Base-by-base conservation (phyloP, 441 rosid genomes). In the Erodium chrysanthum region DNA sequence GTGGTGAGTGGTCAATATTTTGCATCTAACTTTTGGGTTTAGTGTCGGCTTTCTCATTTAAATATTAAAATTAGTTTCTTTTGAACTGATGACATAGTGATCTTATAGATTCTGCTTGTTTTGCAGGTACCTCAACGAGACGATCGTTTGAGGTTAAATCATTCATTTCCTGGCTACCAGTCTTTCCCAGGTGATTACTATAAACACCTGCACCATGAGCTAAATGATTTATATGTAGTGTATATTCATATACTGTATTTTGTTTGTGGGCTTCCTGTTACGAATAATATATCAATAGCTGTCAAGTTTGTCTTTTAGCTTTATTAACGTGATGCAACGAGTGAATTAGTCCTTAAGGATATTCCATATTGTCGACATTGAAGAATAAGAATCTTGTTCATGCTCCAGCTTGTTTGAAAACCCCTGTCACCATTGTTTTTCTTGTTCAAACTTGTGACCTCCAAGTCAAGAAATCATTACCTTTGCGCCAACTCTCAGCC, bases 81-180 rank as follows among this genome's bases (percentile, higher is more conserved):
- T 65, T 59, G 64, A 18, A 60, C 11, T 50, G 63, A 40, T 70
- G 67, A 17, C 69, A 33, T 33, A 18, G 33, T 44, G 25, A 42
- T 74, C 71, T 67, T 68, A 40, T 21, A 29, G 11, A 21, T 31
- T 75, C 67, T 44, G 33, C 78, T 70, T 76, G 59, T 76, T 76
- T 72, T 85, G 79, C 92, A 94, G 99, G 79, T 80, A 48, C 80
- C 78, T 73, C 80, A 75, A 64, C 88, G 91, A 82, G 90, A 90
- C 78, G 95, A 90, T 70, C 86, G 86, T 20, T 72, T 81, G 73
- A 86, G 87, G 77, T 70, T 81, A 50, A 86, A 83, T 80, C 82
- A 79, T 68, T 70, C 79, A 0, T 37, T 70, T 17, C 78, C 95
- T 42, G 76, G 82, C 70, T 82, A 84, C 73, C 82, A 77, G 75